Evolutionary conservation across 495 filamentous ascomycete genomes (phyloP).

Genomic region (Xylaria nigripes): DNA sequence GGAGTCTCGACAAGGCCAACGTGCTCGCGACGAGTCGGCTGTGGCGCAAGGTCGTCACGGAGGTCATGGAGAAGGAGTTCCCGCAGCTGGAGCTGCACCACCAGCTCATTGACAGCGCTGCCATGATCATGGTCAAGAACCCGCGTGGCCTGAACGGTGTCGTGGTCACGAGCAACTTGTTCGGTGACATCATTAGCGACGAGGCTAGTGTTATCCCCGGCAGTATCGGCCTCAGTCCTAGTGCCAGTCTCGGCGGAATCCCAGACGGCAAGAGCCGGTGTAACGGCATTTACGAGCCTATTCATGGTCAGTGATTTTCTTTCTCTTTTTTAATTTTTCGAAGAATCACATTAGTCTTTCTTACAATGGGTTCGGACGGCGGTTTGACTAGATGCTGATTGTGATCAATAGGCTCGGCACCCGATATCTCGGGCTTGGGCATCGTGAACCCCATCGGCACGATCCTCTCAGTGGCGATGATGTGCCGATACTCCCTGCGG

Average conservation of each 20-base stretch:
- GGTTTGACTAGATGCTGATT: not conserved
- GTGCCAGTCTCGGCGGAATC: conserved; percentile 77
- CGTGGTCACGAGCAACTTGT: conserved; percentile 88
- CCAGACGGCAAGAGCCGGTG: conserved; percentile 69
- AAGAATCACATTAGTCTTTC: not conserved
- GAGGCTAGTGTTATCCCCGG: conserved; percentile 96
- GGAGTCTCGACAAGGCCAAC: conserved; percentile 94
- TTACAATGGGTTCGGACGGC: not conserved
- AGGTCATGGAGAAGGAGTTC: conserved; percentile 79
- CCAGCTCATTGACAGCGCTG: conserved; percentile 91
- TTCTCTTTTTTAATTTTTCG: not conserved
- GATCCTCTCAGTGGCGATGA: conserved; percentile 82
- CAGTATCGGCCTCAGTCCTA: conserved; percentile 80
- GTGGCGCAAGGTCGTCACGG: conserved; percentile 81
- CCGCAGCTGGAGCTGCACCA: conserved; percentile 77
- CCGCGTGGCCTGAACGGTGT: conserved; percentile 86
- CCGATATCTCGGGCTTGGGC: conserved; percentile 76
- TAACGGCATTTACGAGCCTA: conserved; percentile 94
- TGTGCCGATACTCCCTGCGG: conserved; percentile 82
- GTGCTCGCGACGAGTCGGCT: conserved; percentile 84
- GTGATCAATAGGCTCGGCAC: conserved; percentile 47
- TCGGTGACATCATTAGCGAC: conserved; percentile 94
- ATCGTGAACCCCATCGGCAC: conserved; percentile 82
- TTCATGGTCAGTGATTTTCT: conserved; percentile 62
- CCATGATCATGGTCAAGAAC: conserved; percentile 97